Evolutionary conservation across 2,329 filamentous ascomycete species (phyloP), one percentile per base, ranked within the genome.

Genomic region (Nemania sp.): DNA sequence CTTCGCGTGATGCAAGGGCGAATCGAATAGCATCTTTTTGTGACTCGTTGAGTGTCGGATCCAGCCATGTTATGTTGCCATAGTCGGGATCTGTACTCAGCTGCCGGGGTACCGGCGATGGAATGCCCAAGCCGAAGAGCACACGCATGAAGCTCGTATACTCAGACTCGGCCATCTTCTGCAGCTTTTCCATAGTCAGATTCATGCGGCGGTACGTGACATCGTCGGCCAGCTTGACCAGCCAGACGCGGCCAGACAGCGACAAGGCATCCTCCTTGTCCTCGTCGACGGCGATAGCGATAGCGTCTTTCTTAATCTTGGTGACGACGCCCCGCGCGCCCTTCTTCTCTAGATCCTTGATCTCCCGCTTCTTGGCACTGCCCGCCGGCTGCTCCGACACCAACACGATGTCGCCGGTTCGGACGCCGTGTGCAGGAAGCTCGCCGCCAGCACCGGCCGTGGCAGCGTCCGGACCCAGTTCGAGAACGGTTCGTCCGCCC

Each of bases 401-500:
- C 1, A 89, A 80, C 20, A 94, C 90, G 61, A 95, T 90, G 74
- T 95, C 91, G 1, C 91, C 91, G 0, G 86, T 83, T 2, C 90
- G 82, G 53, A 95, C 78, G 25, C 90, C 90, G 78, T 94, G 90
- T 72, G 91, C 88, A 1, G 88, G 87, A 18, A 94, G 78, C 64
- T 87, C 85, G 0, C 79, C 76, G 18, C 70, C 58, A 13, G 67
- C 64, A 5, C 65, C 62, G 29, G 63, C 81, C 1, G 89, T 83
- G 0, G 92, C 90, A n/a, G 85, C 77, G 70, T 97, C 94, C 0
- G 86, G 80, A 15, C 79, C 78, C 1, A 99, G 86, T 74, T 97
- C 93, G 3, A 97, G 79, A 1, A 99, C 89, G 0, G 91, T 92
- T 65, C 92, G 90, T n/a, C 95, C 95, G 15, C 93, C 95, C 39